Evolutionary conservation across 1,284 basidiomycete species (phyloP), one percentile per base, ranked within the genome.

Genomic region (Coniferiporia weirii): DNA sequence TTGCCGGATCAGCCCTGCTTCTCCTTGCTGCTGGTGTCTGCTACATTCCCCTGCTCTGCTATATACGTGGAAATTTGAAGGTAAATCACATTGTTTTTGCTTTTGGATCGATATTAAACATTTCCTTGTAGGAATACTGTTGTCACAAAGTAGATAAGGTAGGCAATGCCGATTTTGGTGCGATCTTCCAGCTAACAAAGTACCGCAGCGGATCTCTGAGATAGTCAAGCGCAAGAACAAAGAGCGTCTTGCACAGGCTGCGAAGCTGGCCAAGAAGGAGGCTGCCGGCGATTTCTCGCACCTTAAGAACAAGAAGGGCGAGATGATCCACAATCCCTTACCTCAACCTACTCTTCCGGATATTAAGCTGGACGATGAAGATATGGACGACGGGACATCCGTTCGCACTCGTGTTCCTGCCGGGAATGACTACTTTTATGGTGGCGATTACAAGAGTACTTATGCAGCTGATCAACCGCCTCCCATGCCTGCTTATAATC

Each of bases 81-180:
- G 89, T 87, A 63, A 63, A 71, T 59, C 15, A 1, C 50, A 36
- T 9, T 9, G 8, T 15, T 15, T 40, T 40, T 40, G 20, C 50
- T 35, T 36, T 27, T 46, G 4, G 3, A 46, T 46, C 9, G 17
- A 46, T 46, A 13, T 19, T n/a, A 46, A 3, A n/a, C 7, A 43
- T 8, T 35, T 45, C 53, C 17, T 38, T 65, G 38, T 70, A 95
- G 86, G 96, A 98, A 81, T 98, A 97, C 75, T 94, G 93, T 72
- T 98, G 95, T 74, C 93, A 98, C 78, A 98, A 98, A 76, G 93
- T 98, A 57, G 96, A 98, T 77, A 98, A 97, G 84, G 89, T 91
- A 69, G 64, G 67, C 56, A 60, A 47, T 53, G 44, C 2, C 17
- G n/a, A 19, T 19, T n/a, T 5, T 19, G 9, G 19, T 46, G 17